These are phyloP conservation scores for Cyclotella choctawhatcheeana DNA, from an alignment of 108 stramenopile species.

Conservation along the genomic window DNA sequence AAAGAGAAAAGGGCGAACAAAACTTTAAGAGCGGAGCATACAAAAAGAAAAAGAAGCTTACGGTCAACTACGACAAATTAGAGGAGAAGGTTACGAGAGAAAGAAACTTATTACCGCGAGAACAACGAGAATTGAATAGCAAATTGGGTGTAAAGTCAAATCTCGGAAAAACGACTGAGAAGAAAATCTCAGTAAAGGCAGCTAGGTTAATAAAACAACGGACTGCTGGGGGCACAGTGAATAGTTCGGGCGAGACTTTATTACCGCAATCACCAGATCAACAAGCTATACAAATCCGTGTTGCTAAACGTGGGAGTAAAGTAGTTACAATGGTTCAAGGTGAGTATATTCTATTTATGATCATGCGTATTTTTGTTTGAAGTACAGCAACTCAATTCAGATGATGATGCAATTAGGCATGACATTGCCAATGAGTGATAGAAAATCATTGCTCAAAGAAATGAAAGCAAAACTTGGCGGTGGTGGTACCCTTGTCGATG, in stretches of 20 bases:
- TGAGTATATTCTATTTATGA: neutral
- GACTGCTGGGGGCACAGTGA: constrained; percentile 6
- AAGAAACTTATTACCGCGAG: too few relatives aligned
- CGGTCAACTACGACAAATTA: constrained; percentile 3
- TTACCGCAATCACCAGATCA: constrained; percentile 10
- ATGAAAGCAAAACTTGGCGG: constrained; percentile 41
- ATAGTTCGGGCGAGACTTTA: constrained; percentile 16
- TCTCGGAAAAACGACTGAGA: neutral
- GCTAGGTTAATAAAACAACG: constrained; percentile 9
- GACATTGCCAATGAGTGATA: constrained; percentile 34
- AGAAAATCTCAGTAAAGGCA: neutral
- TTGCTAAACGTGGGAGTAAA: constrained; percentile 38
- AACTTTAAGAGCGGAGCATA: constrained; percentile 1
- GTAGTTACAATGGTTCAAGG: constrained; percentile 42
- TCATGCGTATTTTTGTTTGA: too few relatives aligned
- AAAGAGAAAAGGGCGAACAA: constrained; percentile 1
- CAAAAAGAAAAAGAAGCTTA: constrained; percentile 6
- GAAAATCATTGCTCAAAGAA: constrained; percentile 37
- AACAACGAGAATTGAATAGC: too few relatives aligned
- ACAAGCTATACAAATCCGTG: constrained; percentile 32
- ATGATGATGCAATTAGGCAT: neutral
- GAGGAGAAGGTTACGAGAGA: constrained; percentile 14
- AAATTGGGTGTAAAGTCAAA: neutral
- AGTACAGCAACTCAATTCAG: neutral
- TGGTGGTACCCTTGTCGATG: constrained; percentile 48